A percentile compares a stretch with the other conserved stretches of the same genome.
These are phyloP conservation scores for Zostera marina DNA, from an alignment of 116 monocot genomes.

Conservation along the genomic window DNA sequence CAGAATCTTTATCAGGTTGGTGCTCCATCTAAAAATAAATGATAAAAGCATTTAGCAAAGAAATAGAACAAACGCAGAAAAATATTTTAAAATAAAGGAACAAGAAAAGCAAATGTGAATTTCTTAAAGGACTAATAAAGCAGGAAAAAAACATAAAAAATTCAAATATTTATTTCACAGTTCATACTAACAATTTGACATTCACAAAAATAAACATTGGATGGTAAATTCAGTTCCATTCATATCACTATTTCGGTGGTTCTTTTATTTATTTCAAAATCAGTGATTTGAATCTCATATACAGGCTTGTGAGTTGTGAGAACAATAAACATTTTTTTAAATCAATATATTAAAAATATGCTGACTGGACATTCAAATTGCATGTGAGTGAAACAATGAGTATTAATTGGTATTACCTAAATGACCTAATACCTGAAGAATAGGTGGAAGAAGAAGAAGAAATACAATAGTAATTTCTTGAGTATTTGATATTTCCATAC, in stretches of 20 bases:
- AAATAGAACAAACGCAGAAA: neutral
- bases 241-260: no score
- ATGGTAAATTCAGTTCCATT: no score
- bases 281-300: neutral
- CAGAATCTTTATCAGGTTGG: constrained; percentile 9
- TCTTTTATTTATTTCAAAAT: no score
- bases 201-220: no score
- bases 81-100: neutral
- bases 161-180: no score
- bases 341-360: no score
- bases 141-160: neutral
- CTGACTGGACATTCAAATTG: no score
- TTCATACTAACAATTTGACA: no score
- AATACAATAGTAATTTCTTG: neutral
- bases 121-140: neutral
- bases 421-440: neutral
- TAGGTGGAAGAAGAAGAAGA: neutral
- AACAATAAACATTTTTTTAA: no score
- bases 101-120: neutral
- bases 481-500: constrained; percentile 15
- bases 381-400: no score
- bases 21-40: constrained; percentile 5
- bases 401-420: no score
- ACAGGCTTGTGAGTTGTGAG: no score
- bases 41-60: neutral